These are phyloP conservation scores for Suaeda aralocaspica DNA, from an alignment of 148 eudicot genomes.

Conservation along the genomic window DNA sequence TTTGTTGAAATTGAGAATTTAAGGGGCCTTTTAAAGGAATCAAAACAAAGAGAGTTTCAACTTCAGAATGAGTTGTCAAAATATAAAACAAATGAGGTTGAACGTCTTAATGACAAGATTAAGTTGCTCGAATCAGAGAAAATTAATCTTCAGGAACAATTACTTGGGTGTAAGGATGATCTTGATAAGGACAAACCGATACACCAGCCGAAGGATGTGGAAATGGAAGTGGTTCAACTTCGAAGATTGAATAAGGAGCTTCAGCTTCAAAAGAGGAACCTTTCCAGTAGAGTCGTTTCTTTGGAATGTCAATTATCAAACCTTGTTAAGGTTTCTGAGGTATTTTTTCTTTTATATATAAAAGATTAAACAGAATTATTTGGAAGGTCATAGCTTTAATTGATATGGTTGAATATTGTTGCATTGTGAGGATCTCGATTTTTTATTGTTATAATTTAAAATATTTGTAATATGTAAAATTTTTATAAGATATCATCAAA, in stretches of 20 bases:
- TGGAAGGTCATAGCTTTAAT: too few species aligned
- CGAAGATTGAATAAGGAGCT: conserved; percentile 74
- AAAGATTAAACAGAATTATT: too few species aligned
- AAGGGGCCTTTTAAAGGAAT: conserved; percentile 59
- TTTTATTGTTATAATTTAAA: too few species aligned
- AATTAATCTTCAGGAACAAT: conserved; percentile 22
- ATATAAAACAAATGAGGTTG: conserved; percentile 44
- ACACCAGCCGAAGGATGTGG: conserved; percentile 27
- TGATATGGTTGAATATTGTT: too few species aligned
- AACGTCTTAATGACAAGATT: conserved; percentile 36
- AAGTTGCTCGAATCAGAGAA: conserved; percentile 46
- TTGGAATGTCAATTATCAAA: conserved; percentile 51
- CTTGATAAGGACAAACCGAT: conserved; percentile 23
- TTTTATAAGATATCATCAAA: too few species aligned
- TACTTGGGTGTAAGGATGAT: conserved; percentile 16
- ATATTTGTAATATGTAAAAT: too few species aligned
- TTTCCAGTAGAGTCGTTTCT: conserved; percentile 53
- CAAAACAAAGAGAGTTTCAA: conserved; percentile 63
- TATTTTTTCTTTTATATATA: conserved; percentile 14
- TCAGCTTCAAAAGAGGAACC: conserved; percentile 67
- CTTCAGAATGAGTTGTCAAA: conserved; percentile 58
- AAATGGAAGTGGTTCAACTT: conserved; percentile 66
- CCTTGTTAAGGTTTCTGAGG: conserved; percentile 49
- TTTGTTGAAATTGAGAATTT: conserved; percentile 66
- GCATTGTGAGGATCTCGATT: too few species aligned